Conservation (phyloP, 1,284 basidiomycete genomes). For the Vanrija humicola region DNA sequence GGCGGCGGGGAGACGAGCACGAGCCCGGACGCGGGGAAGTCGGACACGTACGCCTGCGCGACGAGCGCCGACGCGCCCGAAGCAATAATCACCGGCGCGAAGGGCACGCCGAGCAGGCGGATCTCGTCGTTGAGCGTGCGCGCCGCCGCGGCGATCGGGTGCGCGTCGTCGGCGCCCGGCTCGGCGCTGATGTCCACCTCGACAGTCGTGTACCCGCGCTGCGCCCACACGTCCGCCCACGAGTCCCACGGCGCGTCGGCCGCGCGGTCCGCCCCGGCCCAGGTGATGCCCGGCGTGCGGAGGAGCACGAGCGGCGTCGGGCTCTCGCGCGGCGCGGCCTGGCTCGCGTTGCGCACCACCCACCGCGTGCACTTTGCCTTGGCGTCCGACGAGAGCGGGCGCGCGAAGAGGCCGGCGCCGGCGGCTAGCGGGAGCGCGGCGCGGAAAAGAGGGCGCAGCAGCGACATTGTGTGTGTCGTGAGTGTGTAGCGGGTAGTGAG, state of each 20-base stretch:
- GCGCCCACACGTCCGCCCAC: conserved; percentile 55
- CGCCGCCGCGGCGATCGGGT: conserved; percentile 30
- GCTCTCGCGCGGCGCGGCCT: conserved; percentile 32
- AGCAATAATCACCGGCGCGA: conserved; percentile 62
- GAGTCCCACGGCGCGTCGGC: conserved; percentile 22
- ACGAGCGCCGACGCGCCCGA: conserved; percentile 55
- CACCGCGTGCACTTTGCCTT: conserved; percentile 24
- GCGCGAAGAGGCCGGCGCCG: no score
- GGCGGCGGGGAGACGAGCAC: conserved; percentile 59
- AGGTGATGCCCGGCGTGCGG: conserved; percentile 24
- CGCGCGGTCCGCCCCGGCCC: neutral
- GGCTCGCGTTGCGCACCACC: conserved; percentile 29
- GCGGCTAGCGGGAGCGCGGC: no score
- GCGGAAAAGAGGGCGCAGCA: no score
- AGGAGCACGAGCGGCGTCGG: conserved; percentile 41
- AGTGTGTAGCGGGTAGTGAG: no score
- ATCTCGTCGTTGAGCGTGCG: conserved; percentile 35
- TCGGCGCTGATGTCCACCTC: conserved; percentile 54
- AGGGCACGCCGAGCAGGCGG: conserved; percentile 55
- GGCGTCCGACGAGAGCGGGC: no score
- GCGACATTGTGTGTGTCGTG: no score
- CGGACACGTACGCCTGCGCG: conserved; percentile 64
- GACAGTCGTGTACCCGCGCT: conserved; percentile 60
- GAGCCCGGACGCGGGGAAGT: conserved; percentile 59
- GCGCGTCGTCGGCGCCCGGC: neutral